A percentile compares a stretch with the other conserved stretches of the same genome.
phyloP scores from a whole-genome alignment of 2,329 filamentous ascomycete genomes.

The Pezicula carpinea region DNA sequence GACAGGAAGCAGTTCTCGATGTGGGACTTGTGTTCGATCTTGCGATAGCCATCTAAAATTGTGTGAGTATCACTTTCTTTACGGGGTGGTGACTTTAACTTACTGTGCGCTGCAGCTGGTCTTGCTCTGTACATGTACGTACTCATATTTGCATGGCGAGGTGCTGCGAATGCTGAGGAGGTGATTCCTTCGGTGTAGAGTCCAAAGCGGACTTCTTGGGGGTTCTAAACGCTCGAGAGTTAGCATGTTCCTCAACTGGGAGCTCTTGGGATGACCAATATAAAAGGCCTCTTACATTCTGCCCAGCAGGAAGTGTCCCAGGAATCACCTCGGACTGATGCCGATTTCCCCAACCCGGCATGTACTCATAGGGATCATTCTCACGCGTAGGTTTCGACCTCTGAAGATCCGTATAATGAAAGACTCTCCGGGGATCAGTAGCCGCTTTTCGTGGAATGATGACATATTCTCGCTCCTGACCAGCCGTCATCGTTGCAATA shows the following conservation, averaged over 20 bases:
- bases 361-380: constrained; percentile 52
- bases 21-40: constrained; percentile 49
- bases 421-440: constrained; percentile 42
- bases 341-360: constrained; percentile 49
- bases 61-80: constrained; percentile 40
- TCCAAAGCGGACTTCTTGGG: constrained; percentile 37
- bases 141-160: constrained; percentile 35
- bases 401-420: constrained; percentile 55
- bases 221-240: constrained; percentile 17
- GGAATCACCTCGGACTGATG: constrained; percentile 37
- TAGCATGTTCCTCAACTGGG: too few species aligned
- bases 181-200: constrained; percentile 42
- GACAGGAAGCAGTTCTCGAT: constrained; percentile 65
- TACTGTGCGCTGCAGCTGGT: constrained; percentile 37
- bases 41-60: constrained; percentile 47
- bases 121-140: constrained; percentile 40
- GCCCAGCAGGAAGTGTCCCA: constrained; percentile 35
- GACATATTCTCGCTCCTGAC: constrained; percentile 5
- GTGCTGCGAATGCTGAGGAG: constrained; percentile 38
- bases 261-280: too few species aligned
- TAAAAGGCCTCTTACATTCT: constrained; percentile 23
- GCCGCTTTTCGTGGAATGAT: constrained; percentile 8
- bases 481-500: not conserved
- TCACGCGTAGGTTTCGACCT: constrained; percentile 47
- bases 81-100: constrained; percentile 5